A percentile compares a stretch with the other conserved stretches of the same genome.
Conservation (phyloP, 345 rosid species). For the Ceriops zippeliana region DNA sequence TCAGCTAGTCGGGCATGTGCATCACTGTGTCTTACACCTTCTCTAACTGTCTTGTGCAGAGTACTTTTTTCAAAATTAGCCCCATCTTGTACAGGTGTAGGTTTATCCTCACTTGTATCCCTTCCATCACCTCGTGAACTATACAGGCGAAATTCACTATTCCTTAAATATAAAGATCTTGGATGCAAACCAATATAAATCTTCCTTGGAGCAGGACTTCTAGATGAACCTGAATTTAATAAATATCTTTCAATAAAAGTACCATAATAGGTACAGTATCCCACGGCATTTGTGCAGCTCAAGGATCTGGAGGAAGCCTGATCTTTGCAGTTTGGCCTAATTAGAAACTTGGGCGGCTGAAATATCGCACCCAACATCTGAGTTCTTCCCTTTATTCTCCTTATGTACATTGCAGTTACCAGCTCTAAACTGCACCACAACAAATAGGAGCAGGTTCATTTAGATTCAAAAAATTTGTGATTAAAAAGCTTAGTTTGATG, state of each 20-base stretch:
- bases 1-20: slow-evolving; percentile 76
- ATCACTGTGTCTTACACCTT: slow-evolving; percentile 41
- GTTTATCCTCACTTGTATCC: slow-evolving; percentile 69
- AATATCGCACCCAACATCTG: slow-evolving; percentile 58
- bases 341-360: slow-evolving; percentile 42
- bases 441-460: background rate
- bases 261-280: slow-evolving; percentile 24
- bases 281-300: slow-evolving; percentile 19
- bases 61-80: slow-evolving; percentile 38
- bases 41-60: slow-evolving; percentile 25
- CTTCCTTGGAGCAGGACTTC: slow-evolving; percentile 24
- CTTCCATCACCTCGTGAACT: slow-evolving; percentile 87
- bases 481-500: no score
- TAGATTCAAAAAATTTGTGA: no score
- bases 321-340: slow-evolving; percentile 36
- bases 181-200: slow-evolving; percentile 14
- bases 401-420: slow-evolving; percentile 58
- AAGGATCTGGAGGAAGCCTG: slow-evolving; percentile 33
- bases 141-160: slow-evolving; percentile 48
- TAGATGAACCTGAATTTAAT: slow-evolving; percentile 26
- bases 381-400: slow-evolving; percentile 51
- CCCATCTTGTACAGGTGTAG: slow-evolving; percentile 46
- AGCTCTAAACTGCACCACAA: slow-evolving; percentile 25
- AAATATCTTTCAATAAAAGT: slow-evolving; percentile 36
- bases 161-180: slow-evolving; percentile 24